Evolutionary conservation across 2,329 filamentous ascomycete genomes (phyloP).

Genomic region (Trichoderma harzianum): DNA sequence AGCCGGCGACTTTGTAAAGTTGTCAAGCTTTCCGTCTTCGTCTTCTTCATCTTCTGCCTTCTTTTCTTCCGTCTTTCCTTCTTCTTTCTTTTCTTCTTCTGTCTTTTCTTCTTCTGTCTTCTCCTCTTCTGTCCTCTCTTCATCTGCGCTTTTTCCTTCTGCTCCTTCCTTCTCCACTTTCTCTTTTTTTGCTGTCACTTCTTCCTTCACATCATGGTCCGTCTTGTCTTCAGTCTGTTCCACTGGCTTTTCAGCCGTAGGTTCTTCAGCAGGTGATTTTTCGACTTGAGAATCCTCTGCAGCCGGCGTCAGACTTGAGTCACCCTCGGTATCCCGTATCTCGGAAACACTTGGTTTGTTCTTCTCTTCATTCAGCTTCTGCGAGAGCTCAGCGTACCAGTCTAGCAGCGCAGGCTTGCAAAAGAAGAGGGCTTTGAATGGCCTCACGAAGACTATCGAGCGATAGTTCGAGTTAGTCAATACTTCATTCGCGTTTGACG

Average conservation of each 20-base stretch:
- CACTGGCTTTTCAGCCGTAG: neutral
- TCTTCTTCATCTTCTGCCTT: neutral
- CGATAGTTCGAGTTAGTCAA: neutral
- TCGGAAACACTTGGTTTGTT: neutral
- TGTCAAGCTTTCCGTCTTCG: neutral
- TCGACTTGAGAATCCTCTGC: neutral
- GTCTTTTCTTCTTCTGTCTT: neutral
- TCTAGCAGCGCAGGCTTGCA: neutral
- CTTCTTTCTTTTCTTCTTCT: neutral
- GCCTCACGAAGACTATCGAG: neutral
- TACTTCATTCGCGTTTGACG: neutral
- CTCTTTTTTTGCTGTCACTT: neutral
- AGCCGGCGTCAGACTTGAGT: too few relatives aligned
- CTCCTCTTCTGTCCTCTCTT: neutral
- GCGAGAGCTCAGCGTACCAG: neutral
- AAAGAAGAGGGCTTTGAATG: conserved; percentile 9
- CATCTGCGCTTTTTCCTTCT: neutral
- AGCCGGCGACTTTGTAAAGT: neutral
- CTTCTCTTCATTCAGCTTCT: neutral
- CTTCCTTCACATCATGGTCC: neutral
- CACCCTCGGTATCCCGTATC: too few relatives aligned
- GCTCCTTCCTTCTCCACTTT: neutral
- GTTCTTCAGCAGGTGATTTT: neutral
- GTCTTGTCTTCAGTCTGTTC: neutral
- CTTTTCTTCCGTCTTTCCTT: neutral